Conservation (phyloP, 768 basidiomycete genomes). For the Russula ochroleuca region DNA sequence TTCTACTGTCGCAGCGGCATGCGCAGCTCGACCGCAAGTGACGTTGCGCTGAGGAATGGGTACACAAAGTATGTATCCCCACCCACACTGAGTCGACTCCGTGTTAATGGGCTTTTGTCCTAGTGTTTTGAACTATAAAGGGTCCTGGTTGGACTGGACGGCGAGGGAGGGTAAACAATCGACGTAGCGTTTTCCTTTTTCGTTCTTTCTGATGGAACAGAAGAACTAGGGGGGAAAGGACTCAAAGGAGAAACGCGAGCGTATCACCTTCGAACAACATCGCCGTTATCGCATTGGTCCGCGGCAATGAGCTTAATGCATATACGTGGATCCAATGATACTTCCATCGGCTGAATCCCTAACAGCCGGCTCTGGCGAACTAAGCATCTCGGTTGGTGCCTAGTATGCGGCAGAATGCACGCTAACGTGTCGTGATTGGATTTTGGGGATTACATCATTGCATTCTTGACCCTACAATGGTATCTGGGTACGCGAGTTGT, state of each 20-base stretch:
- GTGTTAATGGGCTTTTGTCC: not conserved
- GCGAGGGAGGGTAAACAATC: constrained; percentile 46
- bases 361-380: not conserved
- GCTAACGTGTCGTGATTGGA: not conserved
- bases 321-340: not conserved
- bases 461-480: not conserved
- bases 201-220: not conserved
- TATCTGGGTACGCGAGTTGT: not conserved
- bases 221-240: no score
- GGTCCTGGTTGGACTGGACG: constrained; percentile 88
- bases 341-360: not conserved
- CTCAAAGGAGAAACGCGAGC: no score
- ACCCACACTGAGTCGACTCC: no score
- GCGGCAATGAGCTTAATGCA: constrained; percentile 7
- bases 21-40: constrained; percentile 43
- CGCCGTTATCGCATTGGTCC: not conserved
- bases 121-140: constrained; percentile 62
- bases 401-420: not conserved
- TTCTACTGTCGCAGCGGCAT: constrained; percentile 51
- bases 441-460: not conserved
- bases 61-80: constrained; percentile 37
- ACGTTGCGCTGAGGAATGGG: constrained; percentile 40
- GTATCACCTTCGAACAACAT: not conserved
- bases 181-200: constrained; percentile 12
- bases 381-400: not conserved